Evolutionary conservation across 2,329 filamentous ascomycete genomes (phyloP).

Genomic region (Fusarium buxicola): DNA sequence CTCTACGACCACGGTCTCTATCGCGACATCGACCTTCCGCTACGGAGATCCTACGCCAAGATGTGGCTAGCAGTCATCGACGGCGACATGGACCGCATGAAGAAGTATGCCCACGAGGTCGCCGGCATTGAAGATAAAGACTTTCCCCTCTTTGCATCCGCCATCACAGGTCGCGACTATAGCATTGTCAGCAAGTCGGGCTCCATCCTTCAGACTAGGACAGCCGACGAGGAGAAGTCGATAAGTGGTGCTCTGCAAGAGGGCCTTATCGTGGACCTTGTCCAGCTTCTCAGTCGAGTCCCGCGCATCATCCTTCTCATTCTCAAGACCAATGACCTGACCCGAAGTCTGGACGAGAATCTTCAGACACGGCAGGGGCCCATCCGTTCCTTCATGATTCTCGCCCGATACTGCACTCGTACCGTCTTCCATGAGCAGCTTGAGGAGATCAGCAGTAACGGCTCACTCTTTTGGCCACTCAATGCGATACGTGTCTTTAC

Average conservation of each 20-base stretch:
- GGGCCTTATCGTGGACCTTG: conserved; percentile 87
- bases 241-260: conserved; percentile 88
- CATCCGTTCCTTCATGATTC: conserved; percentile 73
- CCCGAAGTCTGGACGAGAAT: conserved; percentile 91
- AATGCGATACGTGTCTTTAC: conserved; percentile 66
- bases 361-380: conserved; percentile 78
- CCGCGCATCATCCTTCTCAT: conserved; percentile 94
- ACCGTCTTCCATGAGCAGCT: conserved; percentile 75
- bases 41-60: conserved; percentile 91
- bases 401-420: conserved; percentile 74
- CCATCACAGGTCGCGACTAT: conserved; percentile 95
- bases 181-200: conserved; percentile 74
- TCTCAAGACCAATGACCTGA: conserved; percentile 97
- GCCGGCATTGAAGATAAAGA: conserved; percentile 89
- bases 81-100: conserved; percentile 86
- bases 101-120: conserved; percentile 87
- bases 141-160: conserved; percentile 94
- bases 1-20: conserved; percentile 98
- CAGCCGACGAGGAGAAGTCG: conserved; percentile 82
- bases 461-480: conserved; percentile 68
- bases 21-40: conserved; percentile 82
- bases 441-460: conserved; percentile 64
- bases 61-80: conserved; percentile 98
- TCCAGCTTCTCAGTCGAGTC: conserved; percentile 88
- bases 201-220: conserved; percentile 69